Conservation (phyloP, 2,329 filamentous ascomycete genomes). For the Zopfia rhizophila region DNA sequence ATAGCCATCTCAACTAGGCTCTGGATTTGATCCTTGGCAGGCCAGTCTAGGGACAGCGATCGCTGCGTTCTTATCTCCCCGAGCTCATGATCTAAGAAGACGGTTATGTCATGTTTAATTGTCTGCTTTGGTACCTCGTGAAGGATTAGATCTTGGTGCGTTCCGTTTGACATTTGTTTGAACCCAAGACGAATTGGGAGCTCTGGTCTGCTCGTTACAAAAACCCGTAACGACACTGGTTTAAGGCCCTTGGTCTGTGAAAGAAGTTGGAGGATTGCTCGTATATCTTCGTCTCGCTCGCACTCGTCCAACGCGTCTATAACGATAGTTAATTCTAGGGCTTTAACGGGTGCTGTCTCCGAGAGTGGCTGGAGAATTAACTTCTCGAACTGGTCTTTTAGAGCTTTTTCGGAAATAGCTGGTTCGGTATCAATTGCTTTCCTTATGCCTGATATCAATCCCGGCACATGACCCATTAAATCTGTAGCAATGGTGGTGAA, state of each 20-base stretch:
- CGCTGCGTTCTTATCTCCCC: constrained; percentile 4
- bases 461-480: background rate
- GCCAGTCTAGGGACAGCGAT: constrained; percentile 22
- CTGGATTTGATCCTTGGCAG: constrained; percentile 25
- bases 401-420: background rate
- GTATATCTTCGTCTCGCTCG: constrained; percentile 10
- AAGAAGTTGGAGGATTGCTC: constrained; percentile 11
- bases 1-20: constrained; percentile 30
- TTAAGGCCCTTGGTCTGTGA: constrained; percentile 5
- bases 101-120: constrained; percentile 13
- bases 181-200: constrained; percentile 17
- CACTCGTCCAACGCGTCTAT: constrained; percentile 22
- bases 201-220: constrained; percentile 16
- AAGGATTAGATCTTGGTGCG: constrained; percentile 10
- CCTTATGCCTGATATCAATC: background rate
- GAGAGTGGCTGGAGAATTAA: constrained; percentile 9
- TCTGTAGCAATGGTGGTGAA: constrained; percentile 12
- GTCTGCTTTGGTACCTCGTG: constrained; percentile 8
- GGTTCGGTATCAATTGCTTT: background rate
- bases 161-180: constrained; percentile 9
- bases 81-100: constrained; percentile 16
- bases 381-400: constrained; percentile 9
- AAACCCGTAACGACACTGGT: constrained; percentile 12
- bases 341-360: background rate
- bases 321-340: constrained; percentile 2